These are phyloP conservation scores for Carpinus viminea DNA, from an alignment of 306 rosid species.

Conservation along the genomic window DNA sequence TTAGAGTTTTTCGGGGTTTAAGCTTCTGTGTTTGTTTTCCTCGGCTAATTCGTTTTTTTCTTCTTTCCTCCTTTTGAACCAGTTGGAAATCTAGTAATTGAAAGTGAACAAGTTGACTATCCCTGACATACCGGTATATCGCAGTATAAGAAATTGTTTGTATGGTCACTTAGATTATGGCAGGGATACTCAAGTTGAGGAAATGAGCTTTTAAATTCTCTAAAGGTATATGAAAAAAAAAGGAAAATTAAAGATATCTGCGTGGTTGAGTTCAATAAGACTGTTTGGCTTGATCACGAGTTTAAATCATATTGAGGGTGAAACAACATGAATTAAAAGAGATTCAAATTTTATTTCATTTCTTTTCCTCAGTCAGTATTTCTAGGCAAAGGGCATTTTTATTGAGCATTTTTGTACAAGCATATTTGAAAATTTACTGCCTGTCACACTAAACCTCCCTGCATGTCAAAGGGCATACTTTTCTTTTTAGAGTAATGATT, in stretches of 20 bases:
- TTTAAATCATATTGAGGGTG: not conserved
- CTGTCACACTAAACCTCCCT: no score
- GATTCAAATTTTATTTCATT: no score
- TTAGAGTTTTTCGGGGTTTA: conserved; percentile 7
- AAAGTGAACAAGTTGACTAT: not conserved
- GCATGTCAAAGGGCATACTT: no score
- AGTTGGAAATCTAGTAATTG: not conserved
- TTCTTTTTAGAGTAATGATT: no score
- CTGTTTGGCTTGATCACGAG: not conserved
- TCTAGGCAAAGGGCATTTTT: no score
- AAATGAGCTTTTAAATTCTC: not conserved
- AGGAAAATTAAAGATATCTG: not conserved
- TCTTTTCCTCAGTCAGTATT: no score
- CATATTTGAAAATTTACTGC: no score
- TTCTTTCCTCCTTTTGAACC: not conserved
- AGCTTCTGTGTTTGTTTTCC: not conserved
- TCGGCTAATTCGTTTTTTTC: not conserved
- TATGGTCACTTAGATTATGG: not conserved
- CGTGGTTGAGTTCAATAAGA: not conserved
- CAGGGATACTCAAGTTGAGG: not conserved
- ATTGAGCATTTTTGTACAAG: no score
- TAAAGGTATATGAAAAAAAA: not conserved
- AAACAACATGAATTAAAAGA: no score
- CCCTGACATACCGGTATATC: no score
- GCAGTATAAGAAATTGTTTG: not conserved